Percentiles rank a stretch among this genome's conserved stretches.
These are phyloP conservation scores for Ustilago loliicola DNA, from an alignment of 1,284 basidiomycete genomes.

Conservation along the genomic window DNA sequence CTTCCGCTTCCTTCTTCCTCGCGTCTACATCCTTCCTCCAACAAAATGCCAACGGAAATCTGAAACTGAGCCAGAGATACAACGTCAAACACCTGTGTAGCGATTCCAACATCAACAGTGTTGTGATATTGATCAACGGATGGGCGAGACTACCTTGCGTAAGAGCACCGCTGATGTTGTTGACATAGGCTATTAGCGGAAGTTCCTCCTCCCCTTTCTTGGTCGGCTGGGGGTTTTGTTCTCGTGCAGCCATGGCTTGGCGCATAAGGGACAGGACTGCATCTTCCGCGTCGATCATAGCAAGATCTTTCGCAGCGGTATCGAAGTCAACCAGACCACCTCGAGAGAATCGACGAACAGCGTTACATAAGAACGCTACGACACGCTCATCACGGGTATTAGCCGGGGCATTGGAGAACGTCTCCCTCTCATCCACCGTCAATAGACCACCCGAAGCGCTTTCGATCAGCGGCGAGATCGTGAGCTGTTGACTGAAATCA, in stretches of 20 bases:
- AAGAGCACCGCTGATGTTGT: background rate
- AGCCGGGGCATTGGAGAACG: conserved; percentile 73
- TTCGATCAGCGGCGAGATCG: conserved; percentile 69
- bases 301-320: conserved; percentile 69
- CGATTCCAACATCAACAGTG: conserved; percentile 78
- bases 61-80: conserved; percentile 88
- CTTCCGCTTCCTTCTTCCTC: conserved; percentile 79
- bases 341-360: conserved; percentile 71
- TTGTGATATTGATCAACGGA: conserved; percentile 58
- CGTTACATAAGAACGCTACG: conserved; percentile 69
- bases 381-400: conserved; percentile 72
- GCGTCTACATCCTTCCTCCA: conserved; percentile 75
- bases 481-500: conserved; percentile 69
- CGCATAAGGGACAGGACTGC: conserved; percentile 27
- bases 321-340: conserved; percentile 71
- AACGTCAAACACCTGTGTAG: conserved; percentile 84
- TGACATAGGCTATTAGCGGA: conserved; percentile 36
- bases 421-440: conserved; percentile 74
- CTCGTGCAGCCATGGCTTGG: conserved; percentile 22
- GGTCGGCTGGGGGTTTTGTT: background rate
- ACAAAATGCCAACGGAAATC: conserved; percentile 81
- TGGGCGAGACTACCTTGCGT: conserved; percentile 23
- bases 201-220: conserved; percentile 9
- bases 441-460: conserved; percentile 72
- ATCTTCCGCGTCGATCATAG: conserved; percentile 71